Base-by-base conservation (phyloP, 345 rosid species). In the Pseudoturritis turrita region DNA sequence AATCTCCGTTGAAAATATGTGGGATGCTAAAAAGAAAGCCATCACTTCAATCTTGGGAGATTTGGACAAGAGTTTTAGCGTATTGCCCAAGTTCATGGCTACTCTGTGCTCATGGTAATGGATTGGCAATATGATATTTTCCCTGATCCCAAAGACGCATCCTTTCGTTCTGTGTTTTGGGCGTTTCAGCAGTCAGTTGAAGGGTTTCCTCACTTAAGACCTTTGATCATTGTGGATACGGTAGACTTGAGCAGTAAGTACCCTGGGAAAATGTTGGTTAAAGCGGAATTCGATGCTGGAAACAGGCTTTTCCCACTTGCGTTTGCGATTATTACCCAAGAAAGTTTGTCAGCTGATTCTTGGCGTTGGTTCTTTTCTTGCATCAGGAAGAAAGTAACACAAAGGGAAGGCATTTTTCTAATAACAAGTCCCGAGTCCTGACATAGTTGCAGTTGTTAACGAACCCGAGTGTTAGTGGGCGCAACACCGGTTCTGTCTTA, bases 301-400 rank as follows among this genome's bases (percentile, higher is more conserved):
- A 39, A 52, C 29, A 25, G 3, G 9, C 26, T 52, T 26, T 67
- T 39, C 40, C 71, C 60, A 3, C 71, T 66, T 66, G 50, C 49
- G 0, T 50, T 65, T 65, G 47, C 70, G 1, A 35, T 65, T 36
- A 1, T 22, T 35, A 36, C 47, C 11, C 11, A 50, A 50, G 58
- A 51, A 19, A 36, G 7, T 22, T 22, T 65, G 35, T 36, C 70
- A 22, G 47, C 23, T 14, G 59, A 36, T 13, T 12, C 59, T 3
- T 65, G 70, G 70, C 35, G 59, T 22, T 65, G 70, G 47, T 65
- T 65, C 47, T 50, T 65, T 50, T 2, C 49, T 6, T 65, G 70
- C 36, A 50, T 35, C 49, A 65, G 70, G 36, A 23, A 50, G 22
- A 50, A 50, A 14, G 70, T 65, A 35, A 65, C 70, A 0, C 59